These are phyloP conservation scores for Ascochyta koolunga DNA, from an alignment of 2,329 filamentous ascomycete species.

Conservation along the genomic window DNA sequence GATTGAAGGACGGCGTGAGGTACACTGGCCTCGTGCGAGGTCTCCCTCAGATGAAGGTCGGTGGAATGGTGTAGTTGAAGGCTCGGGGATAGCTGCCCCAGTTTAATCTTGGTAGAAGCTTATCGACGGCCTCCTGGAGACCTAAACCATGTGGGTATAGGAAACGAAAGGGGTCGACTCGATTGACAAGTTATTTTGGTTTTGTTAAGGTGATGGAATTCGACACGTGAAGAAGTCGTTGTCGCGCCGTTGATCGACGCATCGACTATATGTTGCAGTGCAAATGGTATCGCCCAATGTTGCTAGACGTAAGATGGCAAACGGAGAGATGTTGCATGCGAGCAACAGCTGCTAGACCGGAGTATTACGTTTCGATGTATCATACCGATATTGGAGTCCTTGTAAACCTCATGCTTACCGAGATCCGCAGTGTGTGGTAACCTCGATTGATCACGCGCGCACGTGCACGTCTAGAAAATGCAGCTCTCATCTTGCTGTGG, in stretches of 20 bases:
- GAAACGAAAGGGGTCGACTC: neutral
- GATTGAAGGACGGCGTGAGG: neutral
- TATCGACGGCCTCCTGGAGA: neutral
- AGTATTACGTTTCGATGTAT: neutral
- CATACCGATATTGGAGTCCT: neutral
- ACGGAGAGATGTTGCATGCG: neutral
- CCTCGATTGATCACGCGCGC: neutral
- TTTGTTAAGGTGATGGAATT: neutral
- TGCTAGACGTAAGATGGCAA: neutral
- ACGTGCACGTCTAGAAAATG: neutral
- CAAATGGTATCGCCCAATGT: neutral
- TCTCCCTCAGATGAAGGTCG: too few relatives aligned
- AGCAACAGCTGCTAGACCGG: too few relatives aligned
- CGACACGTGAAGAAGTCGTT: neutral
- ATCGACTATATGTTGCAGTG: neutral
- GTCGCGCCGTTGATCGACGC: neutral
- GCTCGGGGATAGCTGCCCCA: neutral
- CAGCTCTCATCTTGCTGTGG: neutral
- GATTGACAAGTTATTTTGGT: neutral
- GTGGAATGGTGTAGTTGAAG: neutral
- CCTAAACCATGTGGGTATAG: neutral
- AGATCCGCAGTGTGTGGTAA: neutral
- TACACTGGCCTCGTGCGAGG: neutral
- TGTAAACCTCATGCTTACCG: neutral
- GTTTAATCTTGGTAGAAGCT: neutral